Base-by-base conservation (phyloP, 202 grass and related monocot species). In the Cymbopogon flexuosus region DNA sequence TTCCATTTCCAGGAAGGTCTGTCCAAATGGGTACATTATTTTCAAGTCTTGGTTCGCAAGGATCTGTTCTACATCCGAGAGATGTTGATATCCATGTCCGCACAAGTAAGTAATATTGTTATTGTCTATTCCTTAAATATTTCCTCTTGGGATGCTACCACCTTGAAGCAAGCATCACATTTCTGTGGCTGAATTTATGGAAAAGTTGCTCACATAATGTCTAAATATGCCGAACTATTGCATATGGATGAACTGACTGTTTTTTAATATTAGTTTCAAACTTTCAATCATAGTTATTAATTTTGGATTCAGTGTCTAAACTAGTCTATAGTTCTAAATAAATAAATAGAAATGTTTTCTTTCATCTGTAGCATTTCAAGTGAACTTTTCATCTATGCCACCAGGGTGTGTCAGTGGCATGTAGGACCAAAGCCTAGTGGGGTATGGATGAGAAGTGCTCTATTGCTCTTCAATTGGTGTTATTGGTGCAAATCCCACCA, bases 1-100 rank as follows among this genome's bases (percentile, higher is more conserved):
- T 88, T 88, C 96, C 96, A 0, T 95, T 90, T 73, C 92, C 96
- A 81, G 90, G 90, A 66, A 93, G 85, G 78, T 77, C 68, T 82
- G 79, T 89, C 33, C 90, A 89, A 80, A 85, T 88, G 85, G 92
- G 96, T 68, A 82, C 88, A 62, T 49, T 92, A 81, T 84, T 92
- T 87, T 76, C 90, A 66, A 83, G 81, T 79, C 70, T 81, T 83
- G 49, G 66, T 85, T 76, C 84, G 6, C 89, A 87, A 36, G 85
- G 81, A 21, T 77, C 94, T 85, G 57, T 84, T 79, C 72, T 81
- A 73, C 81, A 84, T 76, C 86, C 90, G 60, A 91, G 92, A 85
- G 90, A 89, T 81, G 85, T 93, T 75, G 92, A 93, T 70, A 73
- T 95, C 78, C 90, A 88, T 83, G 70, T 88, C 60, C 90, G 68